These are phyloP conservation scores for Epichloe gansuensis DNA, from an alignment of 2,329 filamentous ascomycete species.

Conservation along the genomic window DNA sequence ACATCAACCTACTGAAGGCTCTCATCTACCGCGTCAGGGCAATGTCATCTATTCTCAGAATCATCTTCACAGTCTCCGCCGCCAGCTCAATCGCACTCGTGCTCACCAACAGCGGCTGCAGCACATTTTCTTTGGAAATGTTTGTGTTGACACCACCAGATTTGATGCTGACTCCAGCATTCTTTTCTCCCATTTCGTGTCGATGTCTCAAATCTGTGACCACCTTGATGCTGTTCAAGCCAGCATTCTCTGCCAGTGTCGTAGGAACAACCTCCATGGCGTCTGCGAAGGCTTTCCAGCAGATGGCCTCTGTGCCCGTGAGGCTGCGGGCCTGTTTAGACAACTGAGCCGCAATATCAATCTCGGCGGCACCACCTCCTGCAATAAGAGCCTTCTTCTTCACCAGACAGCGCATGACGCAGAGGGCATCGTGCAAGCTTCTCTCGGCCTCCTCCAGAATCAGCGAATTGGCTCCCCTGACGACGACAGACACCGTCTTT, in stretches of 20 bases:
- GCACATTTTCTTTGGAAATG: conserved; percentile 90
- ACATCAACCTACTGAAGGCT: conserved; percentile 20
- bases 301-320: conserved; percentile 87
- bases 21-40: conserved; percentile 40
- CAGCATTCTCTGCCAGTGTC: conserved; percentile 92
- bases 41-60: conserved; percentile 55
- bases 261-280: conserved; percentile 96
- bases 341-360: conserved; percentile 84
- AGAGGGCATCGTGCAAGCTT: conserved; percentile 91
- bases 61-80: conserved; percentile 97
- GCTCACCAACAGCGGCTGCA: conserved; percentile 91
- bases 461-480: conserved; percentile 82
- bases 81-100: conserved; percentile 96
- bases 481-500: conserved; percentile 89
- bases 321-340: conserved; percentile 70
- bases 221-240: conserved; percentile 96
- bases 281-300: conserved; percentile 98
- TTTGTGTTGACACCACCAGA: conserved; percentile 93
- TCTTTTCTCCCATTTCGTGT: conserved; percentile 89
- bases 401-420: conserved; percentile 90
- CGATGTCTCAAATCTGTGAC: conserved; percentile 90
- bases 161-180: conserved; percentile 96
- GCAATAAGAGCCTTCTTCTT: conserved; percentile 99
- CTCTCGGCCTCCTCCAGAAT: conserved; percentile 97
- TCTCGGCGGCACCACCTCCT: conserved; percentile 90